Percentiles rank a stretch among this genome's conserved stretches.
Evolutionary conservation across 441 rosid genomes (phyloP).

Genomic region (Pelargonium australe): DNA sequence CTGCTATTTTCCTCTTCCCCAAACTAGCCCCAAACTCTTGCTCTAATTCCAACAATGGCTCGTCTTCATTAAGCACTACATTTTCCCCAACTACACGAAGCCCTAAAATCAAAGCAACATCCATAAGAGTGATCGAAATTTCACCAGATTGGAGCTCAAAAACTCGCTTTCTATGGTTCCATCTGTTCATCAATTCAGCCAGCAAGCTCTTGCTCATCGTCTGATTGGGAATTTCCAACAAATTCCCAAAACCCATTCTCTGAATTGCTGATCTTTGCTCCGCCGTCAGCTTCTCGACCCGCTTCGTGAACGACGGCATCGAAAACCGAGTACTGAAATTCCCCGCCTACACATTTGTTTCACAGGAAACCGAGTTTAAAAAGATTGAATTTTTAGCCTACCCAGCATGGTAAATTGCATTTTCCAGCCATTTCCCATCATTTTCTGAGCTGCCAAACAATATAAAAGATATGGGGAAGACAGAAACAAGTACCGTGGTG

Average conservation of each 20-base stretch:
- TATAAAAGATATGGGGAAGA: background rate
- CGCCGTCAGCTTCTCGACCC: slow-evolving; percentile 29
- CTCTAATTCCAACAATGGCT: slow-evolving; percentile 34
- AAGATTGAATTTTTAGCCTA: background rate
- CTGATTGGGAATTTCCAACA: slow-evolving; percentile 29
- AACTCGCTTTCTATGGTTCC: slow-evolving; percentile 25
- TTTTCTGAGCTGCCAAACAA: background rate
- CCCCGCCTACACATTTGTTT: slow-evolving; percentile 24
- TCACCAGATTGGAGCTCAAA: slow-evolving; percentile 25
- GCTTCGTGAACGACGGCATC: slow-evolving; percentile 32
- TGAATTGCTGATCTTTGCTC: slow-evolving; percentile 27
- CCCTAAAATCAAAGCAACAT: slow-evolving; percentile 38
- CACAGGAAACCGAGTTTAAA: background rate
- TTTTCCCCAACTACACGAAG: slow-evolving; percentile 27
- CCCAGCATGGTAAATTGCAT: background rate
- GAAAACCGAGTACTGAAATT: slow-evolving; percentile 38
- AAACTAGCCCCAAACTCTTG: slow-evolving; percentile 25
- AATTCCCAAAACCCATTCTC: slow-evolving; percentile 33
- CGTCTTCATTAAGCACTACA: slow-evolving; percentile 26
- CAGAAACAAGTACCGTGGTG: background rate
- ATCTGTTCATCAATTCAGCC: slow-evolving; percentile 36
- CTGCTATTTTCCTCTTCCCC: slow-evolving; percentile 31
- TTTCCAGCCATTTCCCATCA: too few relatives aligned
- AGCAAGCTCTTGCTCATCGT: slow-evolving; percentile 35
- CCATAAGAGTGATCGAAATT: slow-evolving; percentile 25